Evolutionary conservation across 2,329 filamentous ascomycete genomes (phyloP), one percentile per base, ranked within the genome.

Genomic region (Colletotrichum lentis): DNA sequence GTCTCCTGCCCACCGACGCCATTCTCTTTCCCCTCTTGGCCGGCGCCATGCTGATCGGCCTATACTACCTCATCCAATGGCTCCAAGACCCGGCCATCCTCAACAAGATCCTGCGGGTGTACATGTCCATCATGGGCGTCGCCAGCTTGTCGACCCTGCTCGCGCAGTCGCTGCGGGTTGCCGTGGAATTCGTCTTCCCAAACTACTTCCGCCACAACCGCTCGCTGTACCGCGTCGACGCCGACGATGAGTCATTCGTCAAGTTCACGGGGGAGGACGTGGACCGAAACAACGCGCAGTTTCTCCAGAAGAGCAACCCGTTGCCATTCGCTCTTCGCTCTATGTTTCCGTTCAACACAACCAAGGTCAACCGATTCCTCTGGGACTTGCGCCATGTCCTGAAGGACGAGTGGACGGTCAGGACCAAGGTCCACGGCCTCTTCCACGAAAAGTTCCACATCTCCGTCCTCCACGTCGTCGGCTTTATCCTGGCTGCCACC

Each of bases 51-150:
- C 86, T 98, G 10, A 85, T 89, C 49, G 88, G 88, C 5, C 83
- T 98, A 14, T 98, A 98, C 81, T 90, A 94, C 73, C 83, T 97
- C 68, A 93, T 98, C 76, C 93, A 96, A 77, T 96, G 91, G 86
- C 86, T 97, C 63, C 84, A 95, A 71, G 92, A 97, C 74, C 90
- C 94, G 0, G 84, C 89, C 12, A 82, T 96, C 24, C 80, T 98
- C 74, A 97, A 95, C 81, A 92, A 90, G 78, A 86, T 96, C 46
- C 81, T 98, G 24, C 90, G 92, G 46, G 88, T 86, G 74, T 97
- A 98, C 81, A 94, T 97, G 79, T 92, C 91, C 3, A 78, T 88
- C 66, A 88, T 95, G 75, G 93, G 92, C 0, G 79, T 96, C n/a
- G 90, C 91, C 70, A 93, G 92, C 69, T 84, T 96, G 18, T 84